Evolutionary conservation across 441 rosid genomes (phyloP), one percentile per base, ranked within the genome.

Genomic region (Erodium trifolium): DNA sequence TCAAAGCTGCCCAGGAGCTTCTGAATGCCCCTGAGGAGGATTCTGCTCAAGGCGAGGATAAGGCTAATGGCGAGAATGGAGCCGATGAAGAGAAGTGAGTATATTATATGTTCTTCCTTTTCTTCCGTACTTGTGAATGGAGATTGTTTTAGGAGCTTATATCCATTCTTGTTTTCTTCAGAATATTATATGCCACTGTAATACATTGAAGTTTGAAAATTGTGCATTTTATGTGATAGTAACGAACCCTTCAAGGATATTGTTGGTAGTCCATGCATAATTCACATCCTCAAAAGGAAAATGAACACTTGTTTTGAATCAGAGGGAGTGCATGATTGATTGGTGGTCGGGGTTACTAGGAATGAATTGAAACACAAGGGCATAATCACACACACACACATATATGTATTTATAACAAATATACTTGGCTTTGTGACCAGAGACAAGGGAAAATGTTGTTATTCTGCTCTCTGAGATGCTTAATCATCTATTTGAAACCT

Each of bases 1-100:
- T 93, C 43, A 91, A 76, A 74, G 90, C 85, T 68, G 97, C 98
- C 71, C 86, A 84, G 78, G 88, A 90, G 65, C 80, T 93, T 3
- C 55, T 82, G 12, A 79, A 45, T 66, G 74, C 82, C 14, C 86
- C 83, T 1, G 86, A 86, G 27, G 86, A 78, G 6, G 82, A 66
- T 14, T 67, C 78, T 29, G 77, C 72, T 27, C 76, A 68, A 55
- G 71, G 71, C 0, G 75, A 69, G 47, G 77, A 43, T 51, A 72
- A 76, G 47, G 72, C 76, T 60, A 75, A 76, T 8, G 79, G 80
- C 69, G 80, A 71, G 19, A 75, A 75, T 16, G 84, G 72, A 39
- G 73, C 70, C 17, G 68, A 11, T 27, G 74, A 85, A 65, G 83
- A 86, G 72, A 53, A 71, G 94, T 87, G 64, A 82, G 91, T 80